Base-by-base conservation (phyloP, 2,329 filamentous ascomycete genomes). In the Curvularia hawaiiensis region DNA sequence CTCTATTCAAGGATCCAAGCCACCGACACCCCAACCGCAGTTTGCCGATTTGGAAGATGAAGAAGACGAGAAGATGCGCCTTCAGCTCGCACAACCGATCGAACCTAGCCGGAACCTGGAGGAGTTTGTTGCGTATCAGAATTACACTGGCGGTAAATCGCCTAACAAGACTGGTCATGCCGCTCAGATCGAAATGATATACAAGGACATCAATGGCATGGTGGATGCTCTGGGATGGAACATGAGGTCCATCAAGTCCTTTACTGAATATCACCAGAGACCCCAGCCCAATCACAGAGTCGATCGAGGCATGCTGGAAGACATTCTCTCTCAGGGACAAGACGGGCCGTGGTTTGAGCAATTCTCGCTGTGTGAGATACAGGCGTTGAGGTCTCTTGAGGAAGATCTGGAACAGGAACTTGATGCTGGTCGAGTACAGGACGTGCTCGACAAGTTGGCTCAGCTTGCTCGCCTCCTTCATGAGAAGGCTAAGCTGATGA, bases 211-310 rank as follows among this genome's bases (percentile, higher is more conserved):
- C 72, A 94, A 95, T 75, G 90, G 90, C 12, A 99, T 98, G 95
- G 88, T 99, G 43, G 92, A 97, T 68, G 94, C 91, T 0, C 80
- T 98, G 40, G 94, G 94, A 10, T 84, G 97, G 49, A 98, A 98
- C 72, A 87, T 90, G 6, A 85, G 94, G 16, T 87, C 83, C 8
- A 68, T 89, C 41, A 76, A 81, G 20, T 79, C 82, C 0, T 88
- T 84, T 67, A 76, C 93, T 43, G 82, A 85, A 54, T 91, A 89
- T 8, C 90, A 96, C 65, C 61, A 66, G 47, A 59, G 67, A 30
- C 62, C 67, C 5, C 62, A 64, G n/a, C 76, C 80, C 49, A 80
- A 83, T 50, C 79, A 85, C 35, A 78, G 80, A 22, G 83, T 90
- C 31, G 83, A 80, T 8, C 84, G 84, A 59, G 81, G 88, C 49